Base-by-base conservation (phyloP, 1,139 yeast species). In the Suhomyces anneliseae region DNA sequence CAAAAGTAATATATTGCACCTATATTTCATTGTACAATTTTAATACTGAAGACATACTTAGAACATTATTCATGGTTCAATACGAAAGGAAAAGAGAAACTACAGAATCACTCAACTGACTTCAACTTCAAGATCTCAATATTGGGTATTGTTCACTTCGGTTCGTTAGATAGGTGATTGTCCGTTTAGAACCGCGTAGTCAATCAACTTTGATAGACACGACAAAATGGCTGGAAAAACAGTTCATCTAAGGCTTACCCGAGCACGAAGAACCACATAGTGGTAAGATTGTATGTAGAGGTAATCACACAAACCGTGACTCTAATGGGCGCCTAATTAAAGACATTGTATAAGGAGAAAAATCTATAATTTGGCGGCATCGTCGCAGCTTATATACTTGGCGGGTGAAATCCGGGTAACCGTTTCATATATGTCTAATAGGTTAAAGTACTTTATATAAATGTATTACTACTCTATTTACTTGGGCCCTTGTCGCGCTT, bases 321-420 rank as follows among this genome's bases (percentile, higher is more conserved):
- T 87, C 95, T 87, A 79, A 81, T 80, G 95, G 95, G 93, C 85
- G 92, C 87, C 95, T 85, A 78, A 65, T 50, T 64, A 80, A 83
- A 85, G 86, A 85, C 90, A 85, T 85, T 84, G 88, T 80, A 70
- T 68, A 63, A 67, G 66, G 66, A 69, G 62, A 56, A 64, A 61
- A 61, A 54, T 54, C 24, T 6, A 19, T 54, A 52, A 11, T 10
- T 6, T 36, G 39, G 36, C 8, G 39, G 14, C 15, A 31, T 29
- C 7, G 32, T 29, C 32, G 32, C 32, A 12, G 15, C 15, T 39
- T 44, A 39, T 39, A 44, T 44, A 44, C 34, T 36, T 19, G 9
- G 32, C 10, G 26, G 19, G 9, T 12, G 8, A 48, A 55, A 43
- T 45, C 54, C 63, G 70, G 70, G 70, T 66, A 65, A 65, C 50